Percentiles rank a stretch among this genome's conserved stretches.
These are phyloP conservation scores for Colletotrichum sublineola DNA, from an alignment of 2,329 filamentous ascomycete genomes.

Conservation along the genomic window DNA sequence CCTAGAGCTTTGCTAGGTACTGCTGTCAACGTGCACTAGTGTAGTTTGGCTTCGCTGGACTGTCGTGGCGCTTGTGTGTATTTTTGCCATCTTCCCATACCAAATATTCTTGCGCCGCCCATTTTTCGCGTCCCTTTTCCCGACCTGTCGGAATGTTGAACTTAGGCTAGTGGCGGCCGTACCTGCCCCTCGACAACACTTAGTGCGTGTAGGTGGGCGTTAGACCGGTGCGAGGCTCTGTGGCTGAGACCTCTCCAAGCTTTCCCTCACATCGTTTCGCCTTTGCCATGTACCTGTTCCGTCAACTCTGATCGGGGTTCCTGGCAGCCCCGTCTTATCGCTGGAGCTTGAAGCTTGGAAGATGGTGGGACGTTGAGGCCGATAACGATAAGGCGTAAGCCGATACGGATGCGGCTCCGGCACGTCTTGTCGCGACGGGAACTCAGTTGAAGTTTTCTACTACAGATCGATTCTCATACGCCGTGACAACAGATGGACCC, in stretches of 20 bases:
- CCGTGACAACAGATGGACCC: conserved; percentile 30
- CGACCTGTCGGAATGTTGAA: conserved; percentile 40
- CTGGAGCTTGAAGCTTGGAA: conserved; percentile 28
- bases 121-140: conserved; percentile 30
- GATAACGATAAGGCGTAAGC: conserved; percentile 18
- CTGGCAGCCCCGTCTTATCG: conserved; percentile 33
- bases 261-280: conserved; percentile 18
- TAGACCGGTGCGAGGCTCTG: conserved; percentile 34
- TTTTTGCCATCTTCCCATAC: conserved; percentile 16
- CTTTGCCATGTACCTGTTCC: conserved; percentile 34
- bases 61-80: conserved; percentile 22
- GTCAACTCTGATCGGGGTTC: conserved; percentile 12
- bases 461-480: conserved; percentile 13
- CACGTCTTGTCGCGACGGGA: not conserved
- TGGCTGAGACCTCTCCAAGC: conserved; percentile 31
- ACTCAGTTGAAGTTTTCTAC: conserved; percentile 1
- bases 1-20: not conserved
- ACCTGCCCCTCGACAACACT: conserved; percentile 30
- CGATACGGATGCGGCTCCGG: not conserved
- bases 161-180: conserved; percentile 34
- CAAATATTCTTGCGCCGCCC: not conserved
- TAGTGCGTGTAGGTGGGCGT: conserved; percentile 23
- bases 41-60: not conserved
- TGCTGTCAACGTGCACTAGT: not conserved
- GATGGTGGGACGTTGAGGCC: conserved; percentile 10